Percentiles rank a stretch among this genome's conserved stretches.
Conservation (phyloP, 441 rosid species). For the Bocquillonia castaneifolia region DNA sequence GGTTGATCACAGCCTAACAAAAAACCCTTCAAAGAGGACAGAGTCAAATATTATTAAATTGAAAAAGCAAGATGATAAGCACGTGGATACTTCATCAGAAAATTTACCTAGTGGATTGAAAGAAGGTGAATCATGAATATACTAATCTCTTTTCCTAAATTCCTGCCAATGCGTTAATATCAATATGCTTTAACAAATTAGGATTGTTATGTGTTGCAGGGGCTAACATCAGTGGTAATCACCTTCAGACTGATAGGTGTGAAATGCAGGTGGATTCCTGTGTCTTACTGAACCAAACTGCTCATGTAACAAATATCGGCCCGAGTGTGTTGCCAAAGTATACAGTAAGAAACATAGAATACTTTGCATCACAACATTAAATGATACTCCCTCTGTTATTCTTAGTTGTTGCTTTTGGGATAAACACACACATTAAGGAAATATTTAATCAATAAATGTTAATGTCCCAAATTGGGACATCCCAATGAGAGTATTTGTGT, state of each 20-base stretch:
- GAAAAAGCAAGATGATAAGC: constrained; percentile 38
- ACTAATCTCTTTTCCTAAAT: constrained; percentile 11
- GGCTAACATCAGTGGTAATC: constrained; percentile 31
- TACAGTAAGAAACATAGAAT: constrained; percentile 31
- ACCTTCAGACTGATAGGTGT: constrained; percentile 35
- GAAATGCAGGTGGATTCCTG: constrained; percentile 35
- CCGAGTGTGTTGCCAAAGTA: constrained; percentile 31
- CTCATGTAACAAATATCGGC: constrained; percentile 27
- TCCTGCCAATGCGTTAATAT: constrained; percentile 5
- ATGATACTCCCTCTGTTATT: too few relatives aligned
- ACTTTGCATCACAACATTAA: neutral
- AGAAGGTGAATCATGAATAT: constrained; percentile 33
- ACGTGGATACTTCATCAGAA: constrained; percentile 31
- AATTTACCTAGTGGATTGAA: constrained; percentile 28
- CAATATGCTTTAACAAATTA: constrained; percentile 18
- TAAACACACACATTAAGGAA: too few relatives aligned
- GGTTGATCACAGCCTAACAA: constrained; percentile 33
- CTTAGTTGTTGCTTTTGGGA: too few relatives aligned
- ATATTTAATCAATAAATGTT: too few relatives aligned
- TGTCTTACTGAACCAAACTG: constrained; percentile 32
- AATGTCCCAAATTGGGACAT: too few relatives aligned
- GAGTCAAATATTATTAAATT: constrained; percentile 32
- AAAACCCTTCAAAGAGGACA: constrained; percentile 29
- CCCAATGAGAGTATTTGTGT: too few relatives aligned
- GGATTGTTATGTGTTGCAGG: constrained; percentile 41